Conservation (phyloP, 2,329 filamentous ascomycete genomes). For the Trichoderma koningii region DNA sequence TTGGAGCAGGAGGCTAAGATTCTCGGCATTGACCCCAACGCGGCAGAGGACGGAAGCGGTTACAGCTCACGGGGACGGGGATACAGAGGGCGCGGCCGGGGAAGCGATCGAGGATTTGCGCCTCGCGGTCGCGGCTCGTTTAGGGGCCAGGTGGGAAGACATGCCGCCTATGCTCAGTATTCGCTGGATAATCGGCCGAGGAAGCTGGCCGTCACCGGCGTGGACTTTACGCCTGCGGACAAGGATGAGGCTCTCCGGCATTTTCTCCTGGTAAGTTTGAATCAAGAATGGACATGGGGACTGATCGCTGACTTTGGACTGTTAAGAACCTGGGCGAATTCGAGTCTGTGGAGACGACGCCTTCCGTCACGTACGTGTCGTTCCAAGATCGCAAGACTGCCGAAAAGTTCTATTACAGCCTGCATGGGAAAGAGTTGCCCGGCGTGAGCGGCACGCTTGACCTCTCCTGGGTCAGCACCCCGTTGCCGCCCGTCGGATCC, state of each 20-base stretch:
- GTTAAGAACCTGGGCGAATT: slow-evolving; percentile 63
- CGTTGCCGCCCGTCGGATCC: slow-evolving; percentile 34
- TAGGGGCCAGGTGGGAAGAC: slow-evolving; percentile 50
- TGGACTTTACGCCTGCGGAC: slow-evolving; percentile 62
- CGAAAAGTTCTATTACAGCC: slow-evolving; percentile 66
- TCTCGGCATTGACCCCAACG: slow-evolving; percentile 66
- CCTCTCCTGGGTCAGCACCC: slow-evolving; percentile 59
- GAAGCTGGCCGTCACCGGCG: slow-evolving; percentile 64
- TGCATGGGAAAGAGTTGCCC: slow-evolving; percentile 60
- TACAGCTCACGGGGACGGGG: slow-evolving; percentile 43
- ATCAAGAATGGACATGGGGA: no score
- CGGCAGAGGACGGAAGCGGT: slow-evolving; percentile 47
- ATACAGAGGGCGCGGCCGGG: slow-evolving; percentile 42
- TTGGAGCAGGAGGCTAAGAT: slow-evolving; percentile 71
- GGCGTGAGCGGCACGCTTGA: slow-evolving; percentile 65
- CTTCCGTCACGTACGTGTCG: slow-evolving; percentile 55
- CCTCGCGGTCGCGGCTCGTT: slow-evolving; percentile 45
- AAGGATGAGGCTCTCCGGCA: slow-evolving; percentile 71
- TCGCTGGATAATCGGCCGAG: slow-evolving; percentile 77
- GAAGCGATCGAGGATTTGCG: slow-evolving; percentile 38
- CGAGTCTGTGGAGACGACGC: slow-evolving; percentile 55
- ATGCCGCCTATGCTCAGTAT: slow-evolving; percentile 61
- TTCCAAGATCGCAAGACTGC: slow-evolving; percentile 71
- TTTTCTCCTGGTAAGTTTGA: slow-evolving; percentile 67
- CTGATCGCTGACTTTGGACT: not conserved